Conservation (phyloP, 179 eudicot genomes). For the Silene coronaria region DNA sequence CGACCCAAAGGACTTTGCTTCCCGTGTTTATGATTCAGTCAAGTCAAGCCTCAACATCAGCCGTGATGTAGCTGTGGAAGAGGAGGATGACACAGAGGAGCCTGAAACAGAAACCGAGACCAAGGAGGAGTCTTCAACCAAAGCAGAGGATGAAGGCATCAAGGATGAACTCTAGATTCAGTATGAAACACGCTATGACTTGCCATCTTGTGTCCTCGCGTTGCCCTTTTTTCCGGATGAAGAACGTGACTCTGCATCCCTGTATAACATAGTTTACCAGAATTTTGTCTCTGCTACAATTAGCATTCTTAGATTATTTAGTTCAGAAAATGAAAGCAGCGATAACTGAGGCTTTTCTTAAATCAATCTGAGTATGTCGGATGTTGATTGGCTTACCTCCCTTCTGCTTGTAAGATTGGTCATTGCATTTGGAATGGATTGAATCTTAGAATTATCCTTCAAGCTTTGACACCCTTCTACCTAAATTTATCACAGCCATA, state of each 20-base stretch:
- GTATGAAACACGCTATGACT: neutral
- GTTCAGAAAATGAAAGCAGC: constrained; percentile 13
- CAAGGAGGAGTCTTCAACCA: constrained; percentile 15
- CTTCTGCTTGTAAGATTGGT: constrained; percentile 6
- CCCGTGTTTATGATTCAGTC: constrained; percentile 67
- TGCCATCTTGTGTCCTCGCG: constrained; percentile 9
- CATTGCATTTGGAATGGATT: neutral
- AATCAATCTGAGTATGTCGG: constrained; percentile 1
- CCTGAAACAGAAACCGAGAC: constrained; percentile 20
- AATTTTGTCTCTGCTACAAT: constrained; percentile 19
- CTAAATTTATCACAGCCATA: too few relatives aligned
- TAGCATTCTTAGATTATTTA: constrained; percentile 9
- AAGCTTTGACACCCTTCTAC: neutral
- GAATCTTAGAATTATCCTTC: neutral
- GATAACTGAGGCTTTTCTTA: constrained; percentile 8
- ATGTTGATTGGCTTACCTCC: neutral
- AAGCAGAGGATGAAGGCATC: constrained; percentile 28
- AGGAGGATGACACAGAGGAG: constrained; percentile 77
- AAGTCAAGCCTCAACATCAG: constrained; percentile 64
- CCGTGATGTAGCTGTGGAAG: constrained; percentile 72
- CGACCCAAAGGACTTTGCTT: constrained; percentile 81
- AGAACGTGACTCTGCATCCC: constrained; percentile 1
- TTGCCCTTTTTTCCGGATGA: constrained; percentile 15
- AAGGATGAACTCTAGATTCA: constrained; percentile 67
- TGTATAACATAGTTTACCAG: constrained; percentile 21